Percentiles rank a stretch among this genome's conserved stretches.
phyloP scores from a whole-genome alignment of 495 filamentous ascomycete genomes.

The Haplographium delicatum region DNA sequence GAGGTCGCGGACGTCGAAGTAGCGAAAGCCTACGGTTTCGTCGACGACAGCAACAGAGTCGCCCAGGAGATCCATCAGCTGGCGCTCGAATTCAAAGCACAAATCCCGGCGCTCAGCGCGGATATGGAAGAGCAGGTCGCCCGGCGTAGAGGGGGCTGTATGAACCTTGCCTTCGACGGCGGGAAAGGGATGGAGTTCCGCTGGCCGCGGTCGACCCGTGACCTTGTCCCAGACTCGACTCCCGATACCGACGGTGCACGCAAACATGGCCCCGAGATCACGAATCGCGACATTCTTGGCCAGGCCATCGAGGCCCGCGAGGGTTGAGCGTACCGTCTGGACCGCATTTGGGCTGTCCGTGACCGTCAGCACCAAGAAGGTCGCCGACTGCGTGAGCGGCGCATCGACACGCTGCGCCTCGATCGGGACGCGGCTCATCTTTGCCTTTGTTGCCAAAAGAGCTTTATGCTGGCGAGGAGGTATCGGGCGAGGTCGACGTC shows the following conservation, averaged over 20 bases:
- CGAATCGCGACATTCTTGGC: constrained; percentile 52
- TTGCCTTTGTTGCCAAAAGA: background rate
- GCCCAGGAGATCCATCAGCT: constrained; percentile 45
- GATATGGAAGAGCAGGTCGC: constrained; percentile 54
- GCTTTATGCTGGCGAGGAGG: background rate
- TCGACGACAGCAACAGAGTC: constrained; percentile 42
- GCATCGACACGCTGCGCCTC: constrained; percentile 43
- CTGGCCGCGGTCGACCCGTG: constrained; percentile 38
- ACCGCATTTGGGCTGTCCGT: constrained; percentile 30
- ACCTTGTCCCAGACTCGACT: constrained; percentile 43
- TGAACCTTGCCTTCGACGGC: constrained; percentile 40
- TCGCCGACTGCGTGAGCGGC: constrained; percentile 44
- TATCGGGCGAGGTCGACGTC: background rate
- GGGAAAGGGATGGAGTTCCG: constrained; percentile 48
- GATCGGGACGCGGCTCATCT: constrained; percentile 25
- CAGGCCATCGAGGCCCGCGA: constrained; percentile 40
- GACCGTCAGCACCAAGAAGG: constrained; percentile 46
- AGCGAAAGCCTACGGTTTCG: constrained; percentile 52
- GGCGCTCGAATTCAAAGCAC: constrained; percentile 52
- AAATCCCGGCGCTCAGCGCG: constrained; percentile 51
- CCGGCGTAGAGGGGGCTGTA: constrained; percentile 46
- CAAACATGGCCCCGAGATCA: constrained; percentile 41
- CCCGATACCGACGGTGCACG: constrained; percentile 52
- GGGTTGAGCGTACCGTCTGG: constrained; percentile 37
- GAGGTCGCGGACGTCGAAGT: constrained; percentile 54